A percentile compares a stretch with the other conserved stretches of the same genome.
phyloP scores from a whole-genome alignment of 495 filamentous ascomycete species.

The Penicillium egyptiacum region DNA sequence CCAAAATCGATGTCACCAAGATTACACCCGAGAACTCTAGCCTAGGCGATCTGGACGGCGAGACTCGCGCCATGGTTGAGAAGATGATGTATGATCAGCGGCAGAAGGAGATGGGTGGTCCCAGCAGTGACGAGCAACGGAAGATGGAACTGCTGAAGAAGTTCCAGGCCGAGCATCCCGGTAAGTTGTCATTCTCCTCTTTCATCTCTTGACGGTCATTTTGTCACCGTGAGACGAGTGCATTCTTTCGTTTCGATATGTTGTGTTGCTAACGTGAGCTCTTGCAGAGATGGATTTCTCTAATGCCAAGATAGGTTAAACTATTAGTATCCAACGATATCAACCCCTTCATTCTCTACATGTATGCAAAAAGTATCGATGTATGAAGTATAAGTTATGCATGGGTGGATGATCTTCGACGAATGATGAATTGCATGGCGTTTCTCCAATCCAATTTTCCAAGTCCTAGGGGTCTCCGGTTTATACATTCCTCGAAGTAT shows the following conservation, averaged over 20 bases:
- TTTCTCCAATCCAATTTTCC: neutral
- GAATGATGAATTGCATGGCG: conserved; percentile 23
- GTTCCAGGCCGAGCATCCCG: conserved; percentile 82
- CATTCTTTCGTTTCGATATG: conserved; percentile 1
- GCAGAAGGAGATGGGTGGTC: conserved; percentile 90
- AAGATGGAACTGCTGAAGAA: conserved; percentile 90
- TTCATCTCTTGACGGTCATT: neutral
- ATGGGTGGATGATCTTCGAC: conserved; percentile 11
- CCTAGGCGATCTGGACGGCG: conserved; percentile 87
- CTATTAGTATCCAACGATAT: neutral
- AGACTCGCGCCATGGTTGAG: conserved; percentile 98
- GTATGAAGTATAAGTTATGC: conserved; percentile 34
- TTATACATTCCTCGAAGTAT: neutral
- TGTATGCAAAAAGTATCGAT: conserved; percentile 8
- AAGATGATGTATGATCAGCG: conserved; percentile 99
- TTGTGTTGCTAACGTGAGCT: conserved; percentile 18
- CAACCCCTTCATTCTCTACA: neutral
- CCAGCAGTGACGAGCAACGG: conserved; percentile 86
- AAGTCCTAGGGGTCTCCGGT: neutral
- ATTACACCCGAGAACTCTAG: conserved; percentile 91
- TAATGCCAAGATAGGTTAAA: conserved; percentile 45
- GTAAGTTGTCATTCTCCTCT: conserved; percentile 48
- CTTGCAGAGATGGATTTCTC: conserved; percentile 51
- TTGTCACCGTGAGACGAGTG: neutral
- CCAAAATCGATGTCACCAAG: conserved; percentile 88